Evolutionary conservation across 2,329 filamentous ascomycete species (phyloP).

Genomic region (Curvularia hawaiiensis): DNA sequence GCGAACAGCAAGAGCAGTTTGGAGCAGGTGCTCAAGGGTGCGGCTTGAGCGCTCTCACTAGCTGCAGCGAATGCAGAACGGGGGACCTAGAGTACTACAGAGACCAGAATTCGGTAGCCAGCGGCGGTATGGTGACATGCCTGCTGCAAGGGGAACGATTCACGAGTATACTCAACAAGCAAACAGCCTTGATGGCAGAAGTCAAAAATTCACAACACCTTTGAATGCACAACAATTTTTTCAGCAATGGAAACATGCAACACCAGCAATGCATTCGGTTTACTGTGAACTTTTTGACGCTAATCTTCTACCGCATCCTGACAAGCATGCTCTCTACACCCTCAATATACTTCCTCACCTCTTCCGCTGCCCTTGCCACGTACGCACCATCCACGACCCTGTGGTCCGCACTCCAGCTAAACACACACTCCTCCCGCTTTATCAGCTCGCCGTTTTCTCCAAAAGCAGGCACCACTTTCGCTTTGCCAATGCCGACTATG

Average conservation of each 20-base stretch:
- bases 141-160: not conserved
- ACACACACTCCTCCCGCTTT: constrained; percentile 80
- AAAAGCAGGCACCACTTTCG: constrained; percentile 83
- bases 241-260: not conserved
- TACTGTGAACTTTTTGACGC: not conserved
- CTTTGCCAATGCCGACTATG: constrained; percentile 85
- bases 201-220: not conserved
- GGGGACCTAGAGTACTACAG: not conserved
- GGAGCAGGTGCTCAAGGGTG: constrained; percentile 76
- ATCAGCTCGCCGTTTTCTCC: constrained; percentile 62
- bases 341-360: constrained; percentile 78
- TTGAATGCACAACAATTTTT: not conserved
- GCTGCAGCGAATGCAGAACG: not conserved
- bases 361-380: constrained; percentile 86
- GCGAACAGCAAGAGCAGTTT: constrained; percentile 94
- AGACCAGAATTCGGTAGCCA: not conserved
- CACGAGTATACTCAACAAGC: too few relatives aligned
- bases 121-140: not conserved
- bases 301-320: constrained; percentile 49
- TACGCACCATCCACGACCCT: constrained; percentile 93
- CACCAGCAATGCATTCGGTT: not conserved
- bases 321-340: constrained; percentile 87
- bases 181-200: not conserved
- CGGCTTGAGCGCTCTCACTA: constrained; percentile 17
- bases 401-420: constrained; percentile 97